phyloP scores from a whole-genome alignment of 306 rosid genomes.

The Dalbergia cultrata region DNA sequence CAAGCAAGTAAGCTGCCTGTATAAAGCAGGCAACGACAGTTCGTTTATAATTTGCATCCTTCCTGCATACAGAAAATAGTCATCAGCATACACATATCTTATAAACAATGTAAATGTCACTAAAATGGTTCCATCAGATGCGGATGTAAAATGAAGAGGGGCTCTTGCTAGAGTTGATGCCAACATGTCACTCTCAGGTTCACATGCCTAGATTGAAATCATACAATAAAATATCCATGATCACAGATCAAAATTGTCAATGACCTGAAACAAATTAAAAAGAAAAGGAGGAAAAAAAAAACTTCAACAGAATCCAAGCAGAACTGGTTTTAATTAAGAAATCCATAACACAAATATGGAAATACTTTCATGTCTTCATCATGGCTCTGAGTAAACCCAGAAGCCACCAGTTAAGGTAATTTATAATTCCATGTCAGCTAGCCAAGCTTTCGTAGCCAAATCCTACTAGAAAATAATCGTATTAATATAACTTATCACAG shows the following conservation, averaged over 20 bases:
- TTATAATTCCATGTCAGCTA: not conserved
- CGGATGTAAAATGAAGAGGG: constrained; percentile 2
- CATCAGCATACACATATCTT: constrained; percentile 9
- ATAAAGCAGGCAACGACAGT: constrained; percentile 92
- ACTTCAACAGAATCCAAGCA: not conserved
- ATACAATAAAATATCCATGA: not conserved
- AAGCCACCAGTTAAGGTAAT: not conserved
- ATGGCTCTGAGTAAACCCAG: not conserved
- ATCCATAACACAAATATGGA: not conserved
- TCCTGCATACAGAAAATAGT: constrained; percentile 63
- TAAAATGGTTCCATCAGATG: not conserved
- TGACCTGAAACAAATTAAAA: not conserved
- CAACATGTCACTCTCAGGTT: constrained; percentile 25
- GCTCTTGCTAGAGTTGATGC: constrained; percentile 7
- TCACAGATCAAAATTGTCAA: not conserved
- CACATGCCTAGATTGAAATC: constrained; percentile 12
- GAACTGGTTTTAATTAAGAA: not conserved
- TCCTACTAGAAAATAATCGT: constrained; percentile 1
- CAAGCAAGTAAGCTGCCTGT: constrained; percentile 92
- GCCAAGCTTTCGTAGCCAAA: constrained; percentile 5
- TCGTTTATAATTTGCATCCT: constrained; percentile 74
- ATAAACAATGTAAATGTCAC: constrained; percentile 19
- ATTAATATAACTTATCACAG: not conserved
- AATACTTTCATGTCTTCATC: not conserved
- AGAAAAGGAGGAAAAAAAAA: not conserved